phyloP scores from a whole-genome alignment of 2,329 filamentous ascomycete species.

The Pyrenophora teres region DNA sequence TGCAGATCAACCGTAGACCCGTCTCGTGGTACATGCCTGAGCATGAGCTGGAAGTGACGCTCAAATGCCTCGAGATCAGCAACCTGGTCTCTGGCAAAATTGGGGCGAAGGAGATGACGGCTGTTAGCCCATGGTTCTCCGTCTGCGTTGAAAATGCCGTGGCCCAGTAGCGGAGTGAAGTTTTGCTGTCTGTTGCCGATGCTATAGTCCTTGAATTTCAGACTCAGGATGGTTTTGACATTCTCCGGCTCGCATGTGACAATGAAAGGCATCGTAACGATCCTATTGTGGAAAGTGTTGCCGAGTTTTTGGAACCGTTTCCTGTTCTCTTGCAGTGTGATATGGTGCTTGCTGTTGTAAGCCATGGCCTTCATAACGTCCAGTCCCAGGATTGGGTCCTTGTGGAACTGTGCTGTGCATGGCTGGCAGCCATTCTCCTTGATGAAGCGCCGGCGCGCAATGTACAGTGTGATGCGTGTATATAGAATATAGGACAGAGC shows the following conservation, averaged over 20 bases:
- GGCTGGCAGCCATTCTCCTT: constrained; percentile 55
- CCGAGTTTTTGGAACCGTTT: constrained; percentile 34
- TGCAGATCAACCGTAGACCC: constrained; percentile 47
- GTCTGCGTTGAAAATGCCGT: constrained; percentile 55
- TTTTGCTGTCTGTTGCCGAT: constrained; percentile 43
- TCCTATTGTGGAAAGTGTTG: constrained; percentile 50
- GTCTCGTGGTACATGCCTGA: constrained; percentile 64
- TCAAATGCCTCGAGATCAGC: constrained; percentile 64
- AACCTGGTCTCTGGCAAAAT: constrained; percentile 59
- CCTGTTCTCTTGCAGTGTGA: constrained; percentile 24
- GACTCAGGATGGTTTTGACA: constrained; percentile 52
- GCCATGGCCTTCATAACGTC: constrained; percentile 54
- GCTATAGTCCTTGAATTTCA: constrained; percentile 55
- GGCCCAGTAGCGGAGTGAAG: constrained; percentile 51
- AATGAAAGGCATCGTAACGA: constrained; percentile 42
- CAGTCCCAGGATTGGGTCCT: constrained; percentile 60
- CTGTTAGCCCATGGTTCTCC: constrained; percentile 49
- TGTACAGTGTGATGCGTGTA: constrained; percentile 41
- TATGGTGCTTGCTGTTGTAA: constrained; percentile 42
- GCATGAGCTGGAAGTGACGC: constrained; percentile 61
- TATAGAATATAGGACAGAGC: constrained; percentile 45
- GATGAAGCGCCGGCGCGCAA: constrained; percentile 45
- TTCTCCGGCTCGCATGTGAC: constrained; percentile 55
- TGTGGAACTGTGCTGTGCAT: constrained; percentile 54
- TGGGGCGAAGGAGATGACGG: constrained; percentile 58